These are phyloP conservation scores for Goffeauzyma gilvescens DNA, from an alignment of 768 basidiomycete species.

Conservation along the genomic window DNA sequence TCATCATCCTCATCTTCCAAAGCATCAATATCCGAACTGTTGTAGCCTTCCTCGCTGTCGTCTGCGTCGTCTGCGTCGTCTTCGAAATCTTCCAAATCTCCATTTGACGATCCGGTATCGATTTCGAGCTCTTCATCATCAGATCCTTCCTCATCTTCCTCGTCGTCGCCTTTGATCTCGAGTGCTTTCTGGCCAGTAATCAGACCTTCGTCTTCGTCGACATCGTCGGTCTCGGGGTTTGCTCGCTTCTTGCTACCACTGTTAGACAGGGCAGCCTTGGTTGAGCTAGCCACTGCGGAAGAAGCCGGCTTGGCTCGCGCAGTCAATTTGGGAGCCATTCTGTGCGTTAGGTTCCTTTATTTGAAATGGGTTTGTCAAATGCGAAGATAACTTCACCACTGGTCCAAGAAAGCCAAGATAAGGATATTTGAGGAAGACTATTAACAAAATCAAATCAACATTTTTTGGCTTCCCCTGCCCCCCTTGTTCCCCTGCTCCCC, in stretches of 20 bases:
- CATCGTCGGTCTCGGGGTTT: background rate
- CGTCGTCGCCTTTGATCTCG: slow-evolving; percentile 10
- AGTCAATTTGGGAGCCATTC: background rate
- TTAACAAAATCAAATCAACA: no score
- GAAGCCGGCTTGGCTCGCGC: background rate
- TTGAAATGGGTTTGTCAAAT: no score
- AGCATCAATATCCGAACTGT: slow-evolving; percentile 33
- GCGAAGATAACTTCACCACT: no score
- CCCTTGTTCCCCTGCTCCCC: no score
- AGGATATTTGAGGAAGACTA: no score
- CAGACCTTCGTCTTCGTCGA: background rate
- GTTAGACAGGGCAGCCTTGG: background rate
- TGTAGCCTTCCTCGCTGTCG: slow-evolving; percentile 32
- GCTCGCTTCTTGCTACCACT: background rate
- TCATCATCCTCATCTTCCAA: slow-evolving; percentile 16
- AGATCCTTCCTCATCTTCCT: slow-evolving; percentile 15
- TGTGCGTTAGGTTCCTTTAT: no score
- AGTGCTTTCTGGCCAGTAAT: background rate
- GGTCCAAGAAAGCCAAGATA: no score
- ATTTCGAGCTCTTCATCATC: slow-evolving; percentile 15
- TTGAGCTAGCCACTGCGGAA: background rate
- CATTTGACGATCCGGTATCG: slow-evolving; percentile 8
- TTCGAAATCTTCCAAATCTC: slow-evolving; percentile 12
- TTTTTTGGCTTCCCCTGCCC: no score
- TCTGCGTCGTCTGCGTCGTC: slow-evolving; percentile 13